Evolutionary conservation across 306 rosid genomes (phyloP).

Genomic region (Luffa acutangula): DNA sequence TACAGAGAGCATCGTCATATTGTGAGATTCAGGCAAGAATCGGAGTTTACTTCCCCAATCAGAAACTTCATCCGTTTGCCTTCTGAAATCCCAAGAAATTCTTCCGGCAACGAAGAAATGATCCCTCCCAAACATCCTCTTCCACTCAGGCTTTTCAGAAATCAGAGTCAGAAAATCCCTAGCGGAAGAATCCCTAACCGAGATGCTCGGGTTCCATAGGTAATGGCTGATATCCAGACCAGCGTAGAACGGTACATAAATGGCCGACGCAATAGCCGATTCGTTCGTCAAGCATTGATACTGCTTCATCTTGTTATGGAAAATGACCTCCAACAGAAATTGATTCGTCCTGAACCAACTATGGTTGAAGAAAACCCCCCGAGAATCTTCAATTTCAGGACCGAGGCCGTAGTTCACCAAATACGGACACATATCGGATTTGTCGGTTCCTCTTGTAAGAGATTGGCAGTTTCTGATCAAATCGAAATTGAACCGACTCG

Average conservation of each 20-base stretch:
- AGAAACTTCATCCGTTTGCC: constrained; percentile 37
- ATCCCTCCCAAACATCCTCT: constrained; percentile 69
- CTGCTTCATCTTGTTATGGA: constrained; percentile 56
- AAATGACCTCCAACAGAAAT: constrained; percentile 66
- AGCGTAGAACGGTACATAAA: constrained; percentile 77
- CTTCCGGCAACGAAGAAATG: constrained; percentile 79
- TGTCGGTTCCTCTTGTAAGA: constrained; percentile 66
- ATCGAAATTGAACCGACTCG: constrained; percentile 48
- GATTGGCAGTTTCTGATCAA: constrained; percentile 36
- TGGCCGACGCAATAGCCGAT: constrained; percentile 53
- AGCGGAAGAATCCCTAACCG: constrained; percentile 52
- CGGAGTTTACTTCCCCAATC: constrained; percentile 83
- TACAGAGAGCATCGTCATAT: constrained; percentile 77
- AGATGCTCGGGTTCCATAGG: constrained; percentile 46
- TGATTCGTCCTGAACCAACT: constrained; percentile 75
- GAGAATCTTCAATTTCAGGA: constrained; percentile 21
- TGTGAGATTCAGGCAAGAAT: constrained; percentile 58
- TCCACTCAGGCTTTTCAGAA: constrained; percentile 42
- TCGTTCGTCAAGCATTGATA: constrained; percentile 58
- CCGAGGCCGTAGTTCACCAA: constrained; percentile 59
- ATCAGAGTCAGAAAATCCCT: constrained; percentile 44
- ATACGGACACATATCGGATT: constrained; percentile 60
- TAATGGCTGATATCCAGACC: constrained; percentile 78
- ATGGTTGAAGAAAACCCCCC: constrained; percentile 27
- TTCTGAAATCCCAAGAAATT: constrained; percentile 90